Percentiles rank a stretch among this genome's conserved stretches.
Evolutionary conservation across 1,284 basidiomycete genomes (phyloP).

Genomic region (Tranzscheliella williamsii): DNA sequence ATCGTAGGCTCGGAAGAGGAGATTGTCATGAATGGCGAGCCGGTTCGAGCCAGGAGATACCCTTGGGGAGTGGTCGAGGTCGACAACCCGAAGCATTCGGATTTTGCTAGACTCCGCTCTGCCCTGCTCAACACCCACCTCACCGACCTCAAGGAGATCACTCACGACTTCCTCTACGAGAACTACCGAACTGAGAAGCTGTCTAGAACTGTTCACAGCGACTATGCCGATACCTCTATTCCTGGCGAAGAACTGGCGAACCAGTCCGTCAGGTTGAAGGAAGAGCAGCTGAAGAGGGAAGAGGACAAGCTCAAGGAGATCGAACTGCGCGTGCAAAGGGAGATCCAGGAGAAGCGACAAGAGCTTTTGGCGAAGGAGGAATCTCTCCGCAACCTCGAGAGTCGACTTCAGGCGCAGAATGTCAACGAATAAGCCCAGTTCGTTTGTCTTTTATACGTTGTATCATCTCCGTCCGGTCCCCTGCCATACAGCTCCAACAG

Average conservation of each 20-base stretch:
- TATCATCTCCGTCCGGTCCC: too few species aligned
- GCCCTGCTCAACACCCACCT: conserved; percentile 93
- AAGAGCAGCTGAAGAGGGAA: conserved; percentile 95
- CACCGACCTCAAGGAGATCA: conserved; percentile 84
- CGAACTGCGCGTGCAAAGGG: conserved; percentile 95
- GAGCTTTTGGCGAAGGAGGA: conserved; percentile 70
- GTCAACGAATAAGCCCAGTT: conserved; percentile 24
- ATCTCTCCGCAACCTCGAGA: conserved; percentile 77
- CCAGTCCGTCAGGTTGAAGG: conserved; percentile 94
- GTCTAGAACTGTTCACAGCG: conserved; percentile 85
- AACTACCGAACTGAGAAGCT: conserved; percentile 99
- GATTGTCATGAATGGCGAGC: conserved; percentile 87
- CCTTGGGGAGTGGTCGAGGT: conserved; percentile 99
- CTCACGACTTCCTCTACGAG: conserved; percentile 85
- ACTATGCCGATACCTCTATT: conserved; percentile 62
- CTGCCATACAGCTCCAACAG: too few species aligned
- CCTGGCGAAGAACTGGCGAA: conserved; percentile 88
- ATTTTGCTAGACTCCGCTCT: conserved; percentile 87
- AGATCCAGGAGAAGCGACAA: conserved; percentile 98
- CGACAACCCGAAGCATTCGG: conserved; percentile 97
- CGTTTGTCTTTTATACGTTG: too few species aligned
- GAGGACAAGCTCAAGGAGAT: conserved; percentile 84
- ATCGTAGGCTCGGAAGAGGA: conserved; percentile 97
- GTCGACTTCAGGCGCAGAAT: conserved; percentile 73
- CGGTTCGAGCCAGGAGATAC: conserved; percentile 86